Conservation (phyloP, 1,139 yeast genomes). For the Nakaseomyces glabratus region DNA sequence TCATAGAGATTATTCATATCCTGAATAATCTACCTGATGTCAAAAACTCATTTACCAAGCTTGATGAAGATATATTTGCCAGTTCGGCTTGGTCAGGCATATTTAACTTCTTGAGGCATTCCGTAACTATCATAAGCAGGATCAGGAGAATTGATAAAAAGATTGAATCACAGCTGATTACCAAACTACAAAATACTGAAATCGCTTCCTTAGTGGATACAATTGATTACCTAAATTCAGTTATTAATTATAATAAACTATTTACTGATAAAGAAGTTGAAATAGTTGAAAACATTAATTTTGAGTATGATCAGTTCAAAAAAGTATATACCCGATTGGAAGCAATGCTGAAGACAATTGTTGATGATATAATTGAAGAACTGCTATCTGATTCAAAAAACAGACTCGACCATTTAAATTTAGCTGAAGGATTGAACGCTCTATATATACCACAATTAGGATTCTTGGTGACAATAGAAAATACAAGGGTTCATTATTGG, state of each 20-base stretch:
- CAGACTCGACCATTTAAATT: constrained; percentile 8
- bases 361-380: constrained; percentile 15
- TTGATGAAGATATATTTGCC: constrained; percentile 29
- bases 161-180: too few species aligned
- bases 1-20: constrained; percentile 13
- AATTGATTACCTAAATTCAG: too few species aligned
- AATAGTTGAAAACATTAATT: constrained; percentile 30
- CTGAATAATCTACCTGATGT: constrained; percentile 30
- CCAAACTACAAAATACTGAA: too few species aligned
- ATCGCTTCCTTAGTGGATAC: too few species aligned
- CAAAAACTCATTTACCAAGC: constrained; percentile 17
- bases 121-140: too few species aligned
- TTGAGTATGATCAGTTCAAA: constrained; percentile 31
- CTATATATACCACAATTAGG: constrained; percentile 42
- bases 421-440: constrained; percentile 28
- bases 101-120: neutral
- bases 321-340: constrained; percentile 35
- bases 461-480: constrained; percentile 31
- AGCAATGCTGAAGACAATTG: constrained; percentile 25
- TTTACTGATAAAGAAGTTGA: constrained; percentile 14
- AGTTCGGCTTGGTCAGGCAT: constrained; percentile 25
- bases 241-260: too few species aligned
- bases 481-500: constrained; percentile 9
- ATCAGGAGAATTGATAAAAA: too few species aligned
- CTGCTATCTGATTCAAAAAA: constrained; percentile 10